phyloP scores from a whole-genome alignment of 345 rosid genomes.

The Diplotaxis tenuifolia region DNA sequence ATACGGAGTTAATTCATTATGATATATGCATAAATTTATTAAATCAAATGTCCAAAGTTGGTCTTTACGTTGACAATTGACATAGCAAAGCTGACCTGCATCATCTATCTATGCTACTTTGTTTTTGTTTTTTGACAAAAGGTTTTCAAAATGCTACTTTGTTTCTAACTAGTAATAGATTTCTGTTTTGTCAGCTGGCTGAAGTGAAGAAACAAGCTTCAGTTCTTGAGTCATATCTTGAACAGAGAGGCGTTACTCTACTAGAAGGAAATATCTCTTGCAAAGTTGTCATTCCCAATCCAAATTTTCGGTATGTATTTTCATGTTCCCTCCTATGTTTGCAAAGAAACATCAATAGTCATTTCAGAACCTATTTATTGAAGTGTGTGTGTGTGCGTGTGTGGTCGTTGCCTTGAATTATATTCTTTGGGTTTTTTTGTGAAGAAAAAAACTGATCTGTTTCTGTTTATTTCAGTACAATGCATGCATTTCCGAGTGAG shows the following conservation, averaged over 20 bases:
- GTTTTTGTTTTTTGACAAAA: too few relatives aligned
- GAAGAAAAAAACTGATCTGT: neutral
- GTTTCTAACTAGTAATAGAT: neutral
- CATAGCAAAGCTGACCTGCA: neutral
- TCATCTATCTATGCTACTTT: neutral
- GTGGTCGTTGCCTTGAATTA: neutral
- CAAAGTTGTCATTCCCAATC: slow-evolving; percentile 88
- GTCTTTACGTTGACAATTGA: too few relatives aligned
- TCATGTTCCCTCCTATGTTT: neutral
- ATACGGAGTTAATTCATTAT: neutral
- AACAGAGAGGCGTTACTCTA: slow-evolving; percentile 80
- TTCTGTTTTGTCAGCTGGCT: slow-evolving; percentile 47
- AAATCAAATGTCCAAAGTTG: too few relatives aligned
- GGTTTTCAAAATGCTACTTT: too few relatives aligned
- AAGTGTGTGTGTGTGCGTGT: neutral
- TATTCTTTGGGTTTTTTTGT: neutral
- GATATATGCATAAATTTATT: neutral
- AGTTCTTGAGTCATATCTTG: slow-evolving; percentile 83
- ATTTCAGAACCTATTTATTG: neutral
- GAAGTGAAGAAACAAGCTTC: slow-evolving; percentile 61
- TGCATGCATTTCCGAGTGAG: slow-evolving; percentile 64
- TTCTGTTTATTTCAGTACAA: slow-evolving; percentile 42
- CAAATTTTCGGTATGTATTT: slow-evolving; percentile 65
- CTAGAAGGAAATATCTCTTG: slow-evolving; percentile 73
- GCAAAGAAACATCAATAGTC: neutral